A percentile compares a stretch with the other conserved stretches of the same genome.
Conservation (phyloP, 345 rosid species). For the Fremontodendron californicum region DNA sequence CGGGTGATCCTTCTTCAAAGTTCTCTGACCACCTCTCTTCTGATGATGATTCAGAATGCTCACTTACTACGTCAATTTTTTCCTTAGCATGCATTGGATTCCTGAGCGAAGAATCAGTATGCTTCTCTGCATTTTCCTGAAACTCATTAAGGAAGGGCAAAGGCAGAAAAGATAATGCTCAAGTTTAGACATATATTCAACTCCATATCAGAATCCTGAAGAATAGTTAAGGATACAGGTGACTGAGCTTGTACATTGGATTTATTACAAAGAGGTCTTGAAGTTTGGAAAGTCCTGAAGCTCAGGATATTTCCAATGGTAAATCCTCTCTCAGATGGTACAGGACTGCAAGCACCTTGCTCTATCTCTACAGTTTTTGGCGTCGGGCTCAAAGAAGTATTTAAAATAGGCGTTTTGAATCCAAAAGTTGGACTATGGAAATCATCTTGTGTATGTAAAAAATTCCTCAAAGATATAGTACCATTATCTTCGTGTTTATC, state of each 20-base stretch:
- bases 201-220: constrained; percentile 2
- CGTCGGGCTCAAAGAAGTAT: constrained; percentile 37
- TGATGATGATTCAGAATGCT: constrained; percentile 41
- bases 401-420: constrained; percentile 38
- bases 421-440: constrained; percentile 65
- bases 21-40: constrained; percentile 48
- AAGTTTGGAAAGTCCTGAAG: constrained; percentile 35
- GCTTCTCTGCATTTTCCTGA: constrained; percentile 51
- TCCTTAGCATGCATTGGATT: constrained; percentile 27
- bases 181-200: constrained; percentile 10
- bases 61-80: constrained; percentile 33
- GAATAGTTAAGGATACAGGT: constrained; percentile 47
- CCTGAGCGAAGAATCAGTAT: constrained; percentile 34
- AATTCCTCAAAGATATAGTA: constrained; percentile 28
- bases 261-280: constrained; percentile 36
- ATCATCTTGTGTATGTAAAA: constrained; percentile 34
- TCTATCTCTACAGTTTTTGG: constrained; percentile 39
- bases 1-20: constrained; percentile 45
- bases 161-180: constrained; percentile 18
- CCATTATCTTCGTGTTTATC: constrained; percentile 33
- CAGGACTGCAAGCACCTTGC: constrained; percentile 36
- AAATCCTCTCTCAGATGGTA: constrained; percentile 30
- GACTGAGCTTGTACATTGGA: constrained; percentile 36
- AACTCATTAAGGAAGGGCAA: constrained; percentile 44
- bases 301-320: constrained; percentile 28